Conservation (phyloP, 1,284 basidiomycete genomes). For the Apiotrichum gamsii region DNA sequence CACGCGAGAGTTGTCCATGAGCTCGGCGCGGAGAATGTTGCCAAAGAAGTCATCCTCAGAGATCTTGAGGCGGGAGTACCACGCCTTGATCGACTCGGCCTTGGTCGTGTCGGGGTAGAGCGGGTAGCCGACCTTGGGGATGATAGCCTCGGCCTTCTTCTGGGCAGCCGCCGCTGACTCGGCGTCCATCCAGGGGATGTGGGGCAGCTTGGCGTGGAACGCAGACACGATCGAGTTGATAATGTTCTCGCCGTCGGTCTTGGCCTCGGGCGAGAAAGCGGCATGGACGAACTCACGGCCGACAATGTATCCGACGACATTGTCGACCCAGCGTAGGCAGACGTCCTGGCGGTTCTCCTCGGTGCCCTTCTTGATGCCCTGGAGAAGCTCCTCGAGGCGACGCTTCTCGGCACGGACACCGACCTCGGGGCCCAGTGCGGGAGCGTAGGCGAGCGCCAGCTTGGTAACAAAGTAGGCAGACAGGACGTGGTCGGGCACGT, state of each 20-base stretch:
- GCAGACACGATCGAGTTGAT: slow-evolving; percentile 76
- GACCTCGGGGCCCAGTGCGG: slow-evolving; percentile 64
- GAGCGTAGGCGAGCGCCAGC: slow-evolving; percentile 60
- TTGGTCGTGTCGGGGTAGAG: slow-evolving; percentile 72
- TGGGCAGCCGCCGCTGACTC: slow-evolving; percentile 73
- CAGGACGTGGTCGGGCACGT: slow-evolving; percentile 64
- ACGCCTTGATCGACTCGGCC: slow-evolving; percentile 62
- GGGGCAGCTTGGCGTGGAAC: slow-evolving; percentile 71
- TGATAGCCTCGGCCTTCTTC: slow-evolving; percentile 58
- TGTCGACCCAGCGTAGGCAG: slow-evolving; percentile 49
- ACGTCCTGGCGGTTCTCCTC: slow-evolving; percentile 70
- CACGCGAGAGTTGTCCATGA: slow-evolving; percentile 48
- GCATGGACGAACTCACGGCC: slow-evolving; percentile 70
- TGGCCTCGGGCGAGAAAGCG: slow-evolving; percentile 76
- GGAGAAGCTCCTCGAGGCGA: slow-evolving; percentile 62
- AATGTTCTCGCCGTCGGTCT: slow-evolving; percentile 71
- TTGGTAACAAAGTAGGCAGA: slow-evolving; percentile 72
- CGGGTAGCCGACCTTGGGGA: slow-evolving; percentile 60
- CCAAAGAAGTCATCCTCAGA: slow-evolving; percentile 70
- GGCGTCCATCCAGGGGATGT: slow-evolving; percentile 88
- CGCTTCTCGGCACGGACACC: slow-evolving; percentile 68
- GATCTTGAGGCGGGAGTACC: slow-evolving; percentile 68
- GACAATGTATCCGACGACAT: slow-evolving; percentile 51
- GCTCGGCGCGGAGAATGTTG: slow-evolving; percentile 52
- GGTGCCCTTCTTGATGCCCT: slow-evolving; percentile 80